Conservation (phyloP, 176 grass and related monocot species). For the Poa annua region DNA sequence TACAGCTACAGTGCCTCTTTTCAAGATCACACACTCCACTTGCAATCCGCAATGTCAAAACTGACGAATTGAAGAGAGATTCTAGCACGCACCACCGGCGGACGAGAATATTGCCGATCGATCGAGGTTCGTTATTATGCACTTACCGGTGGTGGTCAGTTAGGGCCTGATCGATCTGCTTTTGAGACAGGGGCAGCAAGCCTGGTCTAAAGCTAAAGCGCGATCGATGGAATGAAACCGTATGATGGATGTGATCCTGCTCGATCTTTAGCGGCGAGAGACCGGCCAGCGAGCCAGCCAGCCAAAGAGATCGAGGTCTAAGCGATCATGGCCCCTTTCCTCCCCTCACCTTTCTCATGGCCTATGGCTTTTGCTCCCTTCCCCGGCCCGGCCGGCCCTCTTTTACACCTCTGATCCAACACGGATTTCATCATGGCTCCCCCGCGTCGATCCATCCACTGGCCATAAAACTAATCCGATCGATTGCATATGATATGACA, state of each 20-base stretch:
- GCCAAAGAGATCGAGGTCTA: slow-evolving; percentile 7
- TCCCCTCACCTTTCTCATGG: slow-evolving; percentile 29
- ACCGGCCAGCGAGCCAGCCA: not conserved
- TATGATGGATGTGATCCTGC: slow-evolving; percentile 42
- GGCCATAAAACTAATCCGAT: not conserved
- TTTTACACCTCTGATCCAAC: slow-evolving; percentile 25
- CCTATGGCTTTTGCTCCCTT: not conserved
- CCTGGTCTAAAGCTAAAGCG: slow-evolving; percentile 42
- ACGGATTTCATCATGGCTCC: slow-evolving; percentile 46
- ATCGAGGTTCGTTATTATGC: too few relatives aligned
- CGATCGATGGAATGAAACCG: not conserved
- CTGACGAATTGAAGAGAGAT: too few relatives aligned
- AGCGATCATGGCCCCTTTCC: slow-evolving; percentile 48
- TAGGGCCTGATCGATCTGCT: too few relatives aligned
- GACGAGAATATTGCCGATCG: too few relatives aligned
- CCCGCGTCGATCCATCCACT: not conserved
- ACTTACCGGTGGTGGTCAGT: too few relatives aligned
- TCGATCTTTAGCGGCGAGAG: slow-evolving; percentile 15
- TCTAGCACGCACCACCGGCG: too few relatives aligned
- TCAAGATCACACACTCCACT: too few relatives aligned
- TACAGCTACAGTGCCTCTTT: too few relatives aligned
- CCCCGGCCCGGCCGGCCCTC: not conserved
- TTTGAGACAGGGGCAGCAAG: not conserved
- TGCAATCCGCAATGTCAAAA: too few relatives aligned
- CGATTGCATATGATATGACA: not conserved